Conservation (phyloP, 345 rosid species). For the Ricinus communis region DNA sequence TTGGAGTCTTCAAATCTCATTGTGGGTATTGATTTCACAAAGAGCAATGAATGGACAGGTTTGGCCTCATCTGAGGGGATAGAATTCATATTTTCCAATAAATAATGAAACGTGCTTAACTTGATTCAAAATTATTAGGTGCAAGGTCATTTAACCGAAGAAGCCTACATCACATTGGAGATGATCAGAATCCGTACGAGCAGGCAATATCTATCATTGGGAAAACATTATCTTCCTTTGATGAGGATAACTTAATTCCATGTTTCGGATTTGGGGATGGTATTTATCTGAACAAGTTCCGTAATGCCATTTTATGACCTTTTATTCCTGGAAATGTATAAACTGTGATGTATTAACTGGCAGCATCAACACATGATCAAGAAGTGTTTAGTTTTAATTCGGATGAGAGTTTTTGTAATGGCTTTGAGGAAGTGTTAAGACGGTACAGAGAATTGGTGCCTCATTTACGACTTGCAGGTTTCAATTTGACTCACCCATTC, state of each 20-base stretch:
- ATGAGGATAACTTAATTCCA: constrained; percentile 82
- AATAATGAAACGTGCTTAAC: constrained; percentile 17
- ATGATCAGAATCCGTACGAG: constrained; percentile 65
- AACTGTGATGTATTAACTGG: constrained; percentile 8
- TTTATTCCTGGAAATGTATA: background rate
- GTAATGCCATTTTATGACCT: background rate
- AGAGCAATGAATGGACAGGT: constrained; percentile 99
- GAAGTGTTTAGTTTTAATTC: constrained; percentile 87
- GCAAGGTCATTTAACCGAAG: constrained; percentile 57
- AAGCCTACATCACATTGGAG: constrained; percentile 69
- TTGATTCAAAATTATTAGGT: constrained; percentile 47
- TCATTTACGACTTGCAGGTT: constrained; percentile 82
- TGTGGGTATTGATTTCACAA: constrained; percentile 91
- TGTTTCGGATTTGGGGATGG: constrained; percentile 88
- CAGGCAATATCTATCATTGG: constrained; percentile 81
- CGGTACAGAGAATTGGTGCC: constrained; percentile 80
- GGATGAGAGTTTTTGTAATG: constrained; percentile 63
- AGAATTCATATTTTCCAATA: background rate
- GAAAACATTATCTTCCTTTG: constrained; percentile 65
- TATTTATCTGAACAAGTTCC: constrained; percentile 14
- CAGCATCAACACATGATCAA: constrained; percentile 92
- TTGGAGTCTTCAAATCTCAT: constrained; percentile 91
- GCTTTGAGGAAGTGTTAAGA: constrained; percentile 84
- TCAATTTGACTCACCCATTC: background rate
- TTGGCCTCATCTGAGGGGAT: constrained; percentile 1